Base-by-base conservation (phyloP, 2,329 filamentous ascomycete species). In the Fusarium musae region DNA sequence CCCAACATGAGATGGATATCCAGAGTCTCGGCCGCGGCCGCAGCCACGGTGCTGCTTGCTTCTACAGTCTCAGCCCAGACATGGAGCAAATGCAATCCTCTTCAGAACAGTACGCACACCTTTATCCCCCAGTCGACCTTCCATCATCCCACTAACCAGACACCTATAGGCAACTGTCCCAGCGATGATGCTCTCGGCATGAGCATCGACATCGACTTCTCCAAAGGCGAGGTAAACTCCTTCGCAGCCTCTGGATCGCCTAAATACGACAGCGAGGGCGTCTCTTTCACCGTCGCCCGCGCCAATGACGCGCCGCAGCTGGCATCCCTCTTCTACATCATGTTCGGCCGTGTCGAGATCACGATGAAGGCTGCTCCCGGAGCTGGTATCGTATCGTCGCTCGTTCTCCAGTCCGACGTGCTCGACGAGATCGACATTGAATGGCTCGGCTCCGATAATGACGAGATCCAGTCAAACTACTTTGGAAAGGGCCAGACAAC, bases 401-500 rank as follows among this genome's bases (percentile, higher is more conserved):
- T 96, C 17, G 94, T 99, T 13, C 86, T 99, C 73, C 92, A 97
- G 83, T 98, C 95, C 19, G 96, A 98, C 81, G 89, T 90, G 78
- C 88, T 98, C 49, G 96, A 99, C 83, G 96, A 99, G 85, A 97
- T 99, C 79, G 96, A 99, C 82, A 93, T 96, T 86, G 96, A 99
- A 83, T 98, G 95, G 94, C 89, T 99, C 30, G 96, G 96, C 65
- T 90, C 92, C 62, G 89, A 93, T 79, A 84, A 88, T 73, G 85
- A 86, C 64, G 87, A 97, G 82, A 93, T 97, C n/a, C 96, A 99
- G 83, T 93, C 91, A 76, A 99, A 99, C 84, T 99, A 97, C 84
- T 99, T 99, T 77, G 94, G 95, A 81, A 97, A 98, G 83, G 96
- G 96, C 59, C 88, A 93, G 75, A 95, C 94, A 0, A 92, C 89